These are phyloP conservation scores for Neonectria sp. DNA, from an alignment of 2,329 filamentous ascomycete genomes.

Conservation along the genomic window DNA sequence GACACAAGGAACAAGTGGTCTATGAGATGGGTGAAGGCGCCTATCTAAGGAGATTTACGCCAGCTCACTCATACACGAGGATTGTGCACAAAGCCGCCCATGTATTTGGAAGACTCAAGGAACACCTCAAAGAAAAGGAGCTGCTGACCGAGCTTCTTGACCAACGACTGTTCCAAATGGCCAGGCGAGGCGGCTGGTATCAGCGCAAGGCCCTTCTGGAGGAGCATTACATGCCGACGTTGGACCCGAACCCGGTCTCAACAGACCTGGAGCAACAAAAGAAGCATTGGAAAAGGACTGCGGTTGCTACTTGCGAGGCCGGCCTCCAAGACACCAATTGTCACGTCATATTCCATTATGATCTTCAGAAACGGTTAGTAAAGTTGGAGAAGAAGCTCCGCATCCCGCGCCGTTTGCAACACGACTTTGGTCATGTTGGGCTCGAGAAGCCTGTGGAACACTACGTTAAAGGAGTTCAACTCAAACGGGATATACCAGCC, in stretches of 20 bases:
- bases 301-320: slow-evolving; percentile 85
- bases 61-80: slow-evolving; percentile 93
- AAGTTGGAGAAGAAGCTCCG: slow-evolving; percentile 91
- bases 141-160: slow-evolving; percentile 81
- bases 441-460: slow-evolving; percentile 84
- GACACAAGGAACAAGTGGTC: slow-evolving; percentile 80
- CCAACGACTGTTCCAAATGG: slow-evolving; percentile 88
- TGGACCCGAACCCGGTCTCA: slow-evolving; percentile 61
- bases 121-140: slow-evolving; percentile 82
- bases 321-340: slow-evolving; percentile 91
- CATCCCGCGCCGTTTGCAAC: slow-evolving; percentile 87
- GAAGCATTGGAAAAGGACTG: slow-evolving; percentile 85
- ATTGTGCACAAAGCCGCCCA: slow-evolving; percentile 91
- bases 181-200: slow-evolving; percentile 92
- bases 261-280: slow-evolving; percentile 70
- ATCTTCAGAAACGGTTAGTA: slow-evolving; percentile 92
- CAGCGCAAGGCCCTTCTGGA: slow-evolving; percentile 94
- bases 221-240: slow-evolving; percentile 90
- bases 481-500: slow-evolving; percentile 72
- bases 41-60: slow-evolving; percentile 90
- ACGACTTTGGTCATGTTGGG: slow-evolving; percentile 91
- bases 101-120: slow-evolving; percentile 85
- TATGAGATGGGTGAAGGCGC: slow-evolving; percentile 89
- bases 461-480: slow-evolving; percentile 81
- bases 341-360: slow-evolving; percentile 93